Percentiles rank a stretch among this genome's conserved stretches.
phyloP scores from a whole-genome alignment of 169 alveolate genomes.

The Amoebophrya sp. region DNA sequence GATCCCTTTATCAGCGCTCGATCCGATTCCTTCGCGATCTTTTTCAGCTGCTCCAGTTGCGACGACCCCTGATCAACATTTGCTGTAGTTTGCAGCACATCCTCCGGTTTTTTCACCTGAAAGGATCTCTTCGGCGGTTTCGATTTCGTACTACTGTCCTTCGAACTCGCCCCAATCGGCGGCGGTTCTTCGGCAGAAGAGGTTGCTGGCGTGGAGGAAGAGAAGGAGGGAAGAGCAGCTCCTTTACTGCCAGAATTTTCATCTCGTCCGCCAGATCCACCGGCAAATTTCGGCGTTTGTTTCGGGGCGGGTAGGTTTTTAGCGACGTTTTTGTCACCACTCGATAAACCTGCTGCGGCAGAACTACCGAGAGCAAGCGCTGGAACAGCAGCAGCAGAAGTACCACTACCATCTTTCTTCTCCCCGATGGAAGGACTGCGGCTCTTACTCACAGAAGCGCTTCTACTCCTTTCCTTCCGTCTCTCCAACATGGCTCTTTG shows the following conservation, averaged over 20 bases:
- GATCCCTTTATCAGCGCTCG: not conserved
- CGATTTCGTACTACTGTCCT: not conserved
- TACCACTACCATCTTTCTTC: too few relatives aligned
- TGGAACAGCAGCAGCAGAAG: too few relatives aligned
- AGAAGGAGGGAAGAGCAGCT: too few relatives aligned
- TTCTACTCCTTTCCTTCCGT: not conserved
- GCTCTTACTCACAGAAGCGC: not conserved
- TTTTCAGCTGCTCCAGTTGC: not conserved
- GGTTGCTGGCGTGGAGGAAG: not conserved
- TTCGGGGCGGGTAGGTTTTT: too few relatives aligned
- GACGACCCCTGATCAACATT: too few relatives aligned
- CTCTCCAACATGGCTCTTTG: not conserved
- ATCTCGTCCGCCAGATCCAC: too few relatives aligned
- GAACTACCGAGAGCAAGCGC: too few relatives aligned
- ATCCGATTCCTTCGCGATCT: not conserved
- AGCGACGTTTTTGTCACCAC: too few relatives aligned
- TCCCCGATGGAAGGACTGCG: too few relatives aligned
- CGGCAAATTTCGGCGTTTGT: too few relatives aligned
- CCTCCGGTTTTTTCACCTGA: not conserved
- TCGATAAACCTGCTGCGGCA: too few relatives aligned
- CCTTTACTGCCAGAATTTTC: too few relatives aligned
- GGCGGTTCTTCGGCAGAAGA: not conserved
- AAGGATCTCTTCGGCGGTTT: not conserved
- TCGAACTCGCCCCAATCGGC: not conserved
- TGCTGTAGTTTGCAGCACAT: not conserved